Evolutionary conservation across 2,329 filamentous ascomycete species (phyloP), one percentile per base, ranked within the genome.

Genomic region (Penicillium olsonii): DNA sequence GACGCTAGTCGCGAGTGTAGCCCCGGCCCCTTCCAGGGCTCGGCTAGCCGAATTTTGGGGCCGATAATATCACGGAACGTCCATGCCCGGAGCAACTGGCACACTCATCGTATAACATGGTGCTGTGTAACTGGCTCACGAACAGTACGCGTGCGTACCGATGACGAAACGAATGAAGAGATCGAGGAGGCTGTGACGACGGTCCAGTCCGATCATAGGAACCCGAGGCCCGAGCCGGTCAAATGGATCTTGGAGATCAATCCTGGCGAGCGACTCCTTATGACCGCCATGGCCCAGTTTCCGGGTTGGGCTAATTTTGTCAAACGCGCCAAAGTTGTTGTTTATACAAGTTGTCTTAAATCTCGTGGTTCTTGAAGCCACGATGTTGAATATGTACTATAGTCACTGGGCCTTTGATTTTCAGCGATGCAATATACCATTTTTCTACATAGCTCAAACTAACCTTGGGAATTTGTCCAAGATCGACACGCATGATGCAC

Each of bases 241-340:
- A 44, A 44, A 15, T 44, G 42, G 42, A 44, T 44, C 8, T 8
- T 33, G 11, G 42, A 44, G 15, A 44, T 44, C 33, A 44, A 44
- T 7, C 33, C 33, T 18, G 42, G 42, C 22, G 42, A 44, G 10
- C 20, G 42, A 11, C n/a, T 44, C 5, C 11, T 37, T 3, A 18
- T 44, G 42, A 35, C 33, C 7, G 42, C 33, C 7, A 20, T 37
- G 34, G 42, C 42, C 24, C 31, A 37, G 8, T 44, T 44, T 10
- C 42, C 42, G 2, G 42, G 42, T 4, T 44, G 42, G 42, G 22
- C n/a, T n/a, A 44, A 44, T 44, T 6, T 19, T 9, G n/a, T 44
- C 14, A 33, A 29, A 11, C 22, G 42, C 18, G 42, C 33, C 8
- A 44, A 37, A 11, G 6, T 27, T 2, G 20, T 44, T 9, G 34